Evolutionary conservation across 495 filamentous ascomycete species (phyloP).

Genomic region (Polyplosphaeria fusca): DNA sequence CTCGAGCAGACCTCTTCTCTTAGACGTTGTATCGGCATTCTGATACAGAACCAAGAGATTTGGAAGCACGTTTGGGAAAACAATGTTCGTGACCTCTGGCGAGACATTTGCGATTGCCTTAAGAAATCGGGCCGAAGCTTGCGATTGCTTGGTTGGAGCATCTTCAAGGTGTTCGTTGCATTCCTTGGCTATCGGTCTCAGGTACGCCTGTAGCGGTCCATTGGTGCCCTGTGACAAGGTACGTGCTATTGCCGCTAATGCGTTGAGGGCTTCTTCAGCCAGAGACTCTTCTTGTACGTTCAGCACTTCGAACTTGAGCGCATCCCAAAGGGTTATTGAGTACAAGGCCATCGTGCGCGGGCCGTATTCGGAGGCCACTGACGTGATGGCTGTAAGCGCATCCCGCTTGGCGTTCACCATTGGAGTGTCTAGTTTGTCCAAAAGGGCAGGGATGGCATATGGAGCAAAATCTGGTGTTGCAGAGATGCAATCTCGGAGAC

Average conservation of each 20-base stretch:
- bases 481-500: slow-evolving; percentile 69
- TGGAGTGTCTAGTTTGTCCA: slow-evolving; percentile 75
- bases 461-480: slow-evolving; percentile 65
- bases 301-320: slow-evolving; percentile 73
- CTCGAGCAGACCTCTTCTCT: slow-evolving; percentile 65
- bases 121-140: slow-evolving; percentile 64
- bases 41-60: slow-evolving; percentile 62
- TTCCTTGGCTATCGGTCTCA: slow-evolving; percentile 64
- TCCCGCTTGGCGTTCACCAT: slow-evolving; percentile 75
- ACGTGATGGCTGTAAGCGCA: slow-evolving; percentile 62
- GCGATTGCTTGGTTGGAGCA: slow-evolving; percentile 73
- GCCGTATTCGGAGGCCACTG: slow-evolving; percentile 61
- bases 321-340: slow-evolving; percentile 69
- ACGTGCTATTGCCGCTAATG: slow-evolving; percentile 54
- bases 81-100: slow-evolving; percentile 51
- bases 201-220: slow-evolving; percentile 56
- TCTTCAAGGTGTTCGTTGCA: slow-evolving; percentile 70
- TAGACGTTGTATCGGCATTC: slow-evolving; percentile 61
- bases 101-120: slow-evolving; percentile 55
- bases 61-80: slow-evolving; percentile 57
- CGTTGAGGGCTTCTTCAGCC: slow-evolving; percentile 57
- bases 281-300: slow-evolving; percentile 71
- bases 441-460: slow-evolving; percentile 63
- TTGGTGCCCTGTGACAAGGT: slow-evolving; percentile 55
- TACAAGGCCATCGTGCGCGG: slow-evolving; percentile 62